Evolutionary conservation across 2,329 filamentous ascomycete species (phyloP).

Genomic region (Colletotrichum viniferum): DNA sequence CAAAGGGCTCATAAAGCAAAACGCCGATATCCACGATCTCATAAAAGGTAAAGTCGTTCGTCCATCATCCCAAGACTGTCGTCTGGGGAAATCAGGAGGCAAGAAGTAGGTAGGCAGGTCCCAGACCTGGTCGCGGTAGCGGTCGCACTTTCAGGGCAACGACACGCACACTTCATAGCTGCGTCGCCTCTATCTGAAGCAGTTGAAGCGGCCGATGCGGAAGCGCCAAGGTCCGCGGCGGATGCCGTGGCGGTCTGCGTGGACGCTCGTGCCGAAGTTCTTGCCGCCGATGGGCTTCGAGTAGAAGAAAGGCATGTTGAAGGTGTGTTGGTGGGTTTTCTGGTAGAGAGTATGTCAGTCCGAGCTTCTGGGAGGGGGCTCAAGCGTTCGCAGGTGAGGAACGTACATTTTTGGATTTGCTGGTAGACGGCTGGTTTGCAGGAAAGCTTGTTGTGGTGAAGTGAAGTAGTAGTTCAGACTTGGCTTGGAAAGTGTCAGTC

Average conservation of each 20-base stretch:
- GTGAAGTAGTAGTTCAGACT: neutral
- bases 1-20: neutral
- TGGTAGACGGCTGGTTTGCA: neutral
- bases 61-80: neutral
- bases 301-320: constrained; percentile 52
- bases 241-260: constrained; percentile 49
- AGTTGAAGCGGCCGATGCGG: constrained; percentile 54
- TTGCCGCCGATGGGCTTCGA: constrained; percentile 50
- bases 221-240: constrained; percentile 56
- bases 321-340: neutral
- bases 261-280: constrained; percentile 55
- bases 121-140: neutral
- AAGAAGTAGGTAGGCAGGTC: neutral
- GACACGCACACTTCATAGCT: neutral
- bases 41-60: neutral
- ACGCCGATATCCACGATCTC: constrained; percentile 11
- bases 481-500: neutral
- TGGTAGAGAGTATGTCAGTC: neutral
- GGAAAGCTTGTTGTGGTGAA: neutral
- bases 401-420: neutral
- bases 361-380: neutral
- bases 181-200: constrained; percentile 42
- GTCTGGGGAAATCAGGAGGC: neutral
- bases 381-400: neutral
- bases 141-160: neutral